Evolutionary conservation across 306 rosid genomes (phyloP).

Genomic region (Astragalus glycyphyllos): DNA sequence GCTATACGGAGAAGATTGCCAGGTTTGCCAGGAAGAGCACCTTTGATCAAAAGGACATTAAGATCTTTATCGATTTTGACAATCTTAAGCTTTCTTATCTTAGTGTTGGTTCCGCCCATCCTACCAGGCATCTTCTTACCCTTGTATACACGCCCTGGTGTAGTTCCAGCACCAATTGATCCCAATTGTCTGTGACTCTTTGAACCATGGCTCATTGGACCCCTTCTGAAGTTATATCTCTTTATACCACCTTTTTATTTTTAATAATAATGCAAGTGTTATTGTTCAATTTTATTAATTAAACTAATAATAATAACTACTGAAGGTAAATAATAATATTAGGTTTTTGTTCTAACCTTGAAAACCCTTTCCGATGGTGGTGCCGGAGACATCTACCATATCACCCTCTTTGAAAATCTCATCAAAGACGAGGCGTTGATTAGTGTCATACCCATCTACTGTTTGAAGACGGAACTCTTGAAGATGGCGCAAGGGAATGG

Average conservation of each 20-base stretch:
- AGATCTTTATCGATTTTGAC: constrained; percentile 88
- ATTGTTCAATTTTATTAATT: too few relatives aligned
- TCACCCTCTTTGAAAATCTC: constrained; percentile 89
- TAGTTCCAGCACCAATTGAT: constrained; percentile 96
- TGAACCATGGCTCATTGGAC: constrained; percentile 92
- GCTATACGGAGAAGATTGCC: constrained; percentile 90
- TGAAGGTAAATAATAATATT: too few relatives aligned
- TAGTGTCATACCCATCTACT: constrained; percentile 62
- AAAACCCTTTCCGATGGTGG: constrained; percentile 95
- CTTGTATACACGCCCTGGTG: constrained; percentile 84
- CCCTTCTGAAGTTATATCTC: constrained; percentile 84
- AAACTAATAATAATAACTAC: too few relatives aligned
- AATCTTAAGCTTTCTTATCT: constrained; percentile 92
- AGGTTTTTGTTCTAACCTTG: constrained; percentile 68
- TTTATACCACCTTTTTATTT: constrained; percentile 86
- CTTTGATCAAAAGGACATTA: constrained; percentile 88
- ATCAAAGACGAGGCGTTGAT: constrained; percentile 65
- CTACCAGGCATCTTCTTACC: constrained; percentile 99
- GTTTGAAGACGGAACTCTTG: constrained; percentile 89
- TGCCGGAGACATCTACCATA: constrained; percentile 89
- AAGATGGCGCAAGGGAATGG: constrained; percentile 90
- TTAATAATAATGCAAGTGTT: neutral
- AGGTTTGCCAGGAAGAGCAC: constrained; percentile 96
- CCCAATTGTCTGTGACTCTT: constrained; percentile 95
- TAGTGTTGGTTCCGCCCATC: constrained; percentile 93